Evolutionary conservation across 768 basidiomycete genomes (phyloP), one percentile per base, ranked within the genome.

Genomic region (Kwoniella pini): DNA sequence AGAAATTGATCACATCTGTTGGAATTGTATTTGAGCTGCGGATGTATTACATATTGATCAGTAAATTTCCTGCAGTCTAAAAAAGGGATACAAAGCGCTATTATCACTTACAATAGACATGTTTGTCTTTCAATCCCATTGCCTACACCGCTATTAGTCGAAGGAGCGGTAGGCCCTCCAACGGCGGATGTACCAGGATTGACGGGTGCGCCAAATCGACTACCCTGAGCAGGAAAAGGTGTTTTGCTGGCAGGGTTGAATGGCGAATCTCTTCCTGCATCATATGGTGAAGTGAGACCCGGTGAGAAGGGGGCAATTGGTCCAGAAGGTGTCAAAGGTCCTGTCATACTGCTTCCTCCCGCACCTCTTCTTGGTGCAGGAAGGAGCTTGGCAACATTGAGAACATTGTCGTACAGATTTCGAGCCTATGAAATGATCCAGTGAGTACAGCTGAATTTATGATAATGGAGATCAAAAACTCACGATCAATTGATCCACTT

Each of bases 21-120:
- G 77, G 95, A 17, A 96, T 94, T 2, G 96, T 99, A 77, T 98
- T 98, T 36, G 92, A 95, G 80, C 97, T 97, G n/a, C 91, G 82
- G 13, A 36, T 10, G 13, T 19, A 30, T 6, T 90, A 42, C n/a
- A 19, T 42, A 15, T 42, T 42, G 39, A 49, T 28, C 39, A 28
- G 17, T 19, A 24, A n/a, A n/a, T n/a, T n/a, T n/a, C n/a, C n/a
- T n/a, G n/a, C n/a, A n/a, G n/a, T n/a, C n/a, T 36, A 30, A 11
- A 28, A 38, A 33, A 28, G n/a, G 10, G 50, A 5, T 3, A 44
- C 17, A 19, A 44, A n/a, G n/a, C n/a, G n/a, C 22, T 36, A 15
- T 22, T 7, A 12, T 31, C 15, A 74, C 75, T 65, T 27, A 76
- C 73, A 78, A 78, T 43, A 76, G 63, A 64, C 77, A 77, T 30